phyloP scores from a whole-genome alignment of 441 rosid species.

The Melastoma candidum region DNA sequence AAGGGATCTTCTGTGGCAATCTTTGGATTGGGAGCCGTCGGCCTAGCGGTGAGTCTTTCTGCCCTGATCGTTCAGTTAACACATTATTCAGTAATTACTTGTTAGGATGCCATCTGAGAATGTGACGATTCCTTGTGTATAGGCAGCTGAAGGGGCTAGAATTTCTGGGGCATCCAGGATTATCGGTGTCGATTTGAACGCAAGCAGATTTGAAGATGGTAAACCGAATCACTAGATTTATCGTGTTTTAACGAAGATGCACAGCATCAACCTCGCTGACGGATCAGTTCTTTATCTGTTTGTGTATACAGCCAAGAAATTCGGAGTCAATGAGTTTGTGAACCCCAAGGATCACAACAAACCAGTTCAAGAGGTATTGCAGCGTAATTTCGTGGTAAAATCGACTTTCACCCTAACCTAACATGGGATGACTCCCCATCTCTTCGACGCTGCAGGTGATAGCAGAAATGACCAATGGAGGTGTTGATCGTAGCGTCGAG shows the following conservation, averaged over 20 bases:
- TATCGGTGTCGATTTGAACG: conserved; percentile 17
- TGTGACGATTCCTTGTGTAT: not conserved
- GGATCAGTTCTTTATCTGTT: not conserved
- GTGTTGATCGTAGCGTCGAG: conserved; percentile 19
- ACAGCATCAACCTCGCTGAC: not conserved
- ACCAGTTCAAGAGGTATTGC: conserved; percentile 16
- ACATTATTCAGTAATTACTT: too few relatives aligned
- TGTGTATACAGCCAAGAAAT: conserved; percentile 57
- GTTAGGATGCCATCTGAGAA: not conserved
- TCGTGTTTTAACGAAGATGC: not conserved
- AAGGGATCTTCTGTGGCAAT: conserved; percentile 14
- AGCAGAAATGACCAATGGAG: conserved; percentile 17
- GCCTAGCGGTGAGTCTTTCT: conserved; percentile 16
- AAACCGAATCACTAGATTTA: not conserved
- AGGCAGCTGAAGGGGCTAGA: conserved; percentile 21
- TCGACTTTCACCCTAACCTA: not conserved
- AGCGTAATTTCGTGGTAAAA: not conserved
- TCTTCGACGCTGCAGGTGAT: conserved; percentile 9
- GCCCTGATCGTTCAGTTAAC: not conserved
- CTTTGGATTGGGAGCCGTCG: conserved; percentile 18
- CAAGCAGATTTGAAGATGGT: conserved; percentile 13
- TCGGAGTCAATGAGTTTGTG: conserved; percentile 74
- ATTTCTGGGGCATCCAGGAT: conserved; percentile 16
- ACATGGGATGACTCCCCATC: not conserved
- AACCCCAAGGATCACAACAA: conserved; percentile 54